These are phyloP conservation scores for Casuarina glauca DNA, from an alignment of 306 rosid genomes.

Conservation along the genomic window DNA sequence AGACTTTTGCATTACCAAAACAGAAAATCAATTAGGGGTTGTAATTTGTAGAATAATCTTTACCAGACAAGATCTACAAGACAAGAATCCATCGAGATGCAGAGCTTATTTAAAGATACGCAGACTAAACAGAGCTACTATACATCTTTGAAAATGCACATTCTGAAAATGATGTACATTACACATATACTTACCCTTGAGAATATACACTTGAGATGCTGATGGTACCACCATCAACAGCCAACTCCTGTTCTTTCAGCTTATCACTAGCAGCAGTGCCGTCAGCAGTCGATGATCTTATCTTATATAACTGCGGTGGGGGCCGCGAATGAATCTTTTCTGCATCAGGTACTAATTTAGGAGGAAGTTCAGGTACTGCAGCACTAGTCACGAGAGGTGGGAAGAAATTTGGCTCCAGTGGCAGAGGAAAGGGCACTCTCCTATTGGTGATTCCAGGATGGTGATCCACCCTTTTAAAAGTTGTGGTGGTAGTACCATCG, in stretches of 20 bases:
- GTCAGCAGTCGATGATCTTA: conserved; percentile 36
- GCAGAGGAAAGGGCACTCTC: conserved; percentile 48
- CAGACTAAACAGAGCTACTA: not conserved
- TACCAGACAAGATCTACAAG: not conserved
- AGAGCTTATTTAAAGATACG: not conserved
- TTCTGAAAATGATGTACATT: not conserved
- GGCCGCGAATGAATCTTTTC: conserved; percentile 49
- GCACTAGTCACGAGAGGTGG: conserved; percentile 42
- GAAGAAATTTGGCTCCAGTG: conserved; percentile 60
- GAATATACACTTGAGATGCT: conserved; percentile 91
- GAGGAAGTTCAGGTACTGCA: conserved; percentile 50
- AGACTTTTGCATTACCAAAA: not conserved
- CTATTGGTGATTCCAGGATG: conserved; percentile 53
- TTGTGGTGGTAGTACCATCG: conserved; percentile 48
- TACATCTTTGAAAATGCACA: not conserved
- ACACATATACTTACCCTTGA: conserved; percentile 68
- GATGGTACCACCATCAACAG: conserved; percentile 82
- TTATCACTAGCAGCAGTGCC: conserved; percentile 53
- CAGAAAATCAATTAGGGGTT: not conserved
- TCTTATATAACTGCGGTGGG: conserved; percentile 41
- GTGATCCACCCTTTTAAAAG: conserved; percentile 54
- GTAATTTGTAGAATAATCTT: not conserved
- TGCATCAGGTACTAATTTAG: conserved; percentile 50
- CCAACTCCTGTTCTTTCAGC: conserved; percentile 74
- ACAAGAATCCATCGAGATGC: not conserved